Conservation (phyloP, 352 stramenopile genomes). For the Pythium insidiosum region DNA sequence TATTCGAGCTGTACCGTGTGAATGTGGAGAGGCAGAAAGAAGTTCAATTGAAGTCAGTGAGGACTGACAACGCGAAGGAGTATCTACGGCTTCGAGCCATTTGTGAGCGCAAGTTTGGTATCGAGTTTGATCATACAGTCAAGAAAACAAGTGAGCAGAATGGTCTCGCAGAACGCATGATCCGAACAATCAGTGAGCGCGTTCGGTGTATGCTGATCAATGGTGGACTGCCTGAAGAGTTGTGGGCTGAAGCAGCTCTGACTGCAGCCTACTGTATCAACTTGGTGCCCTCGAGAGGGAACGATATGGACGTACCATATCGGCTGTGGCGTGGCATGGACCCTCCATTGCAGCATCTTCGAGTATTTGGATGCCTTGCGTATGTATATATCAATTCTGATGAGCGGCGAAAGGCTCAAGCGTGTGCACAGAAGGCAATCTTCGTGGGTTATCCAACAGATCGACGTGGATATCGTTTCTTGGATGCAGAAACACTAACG, state of each 20-base stretch:
- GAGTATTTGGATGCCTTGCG: conserved; percentile 1
- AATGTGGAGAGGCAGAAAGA: conserved; percentile 7
- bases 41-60: conserved; percentile 11
- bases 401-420: conserved; percentile 1
- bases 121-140: conserved; percentile 7
- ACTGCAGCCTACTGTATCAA: conserved; percentile 12
- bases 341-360: too few relatives aligned
- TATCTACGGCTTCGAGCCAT: not conserved
- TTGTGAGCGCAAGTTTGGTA: conserved; percentile 7
- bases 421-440: conserved; percentile 1
- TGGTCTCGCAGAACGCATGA: conserved; percentile 5
- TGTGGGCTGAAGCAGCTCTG: conserved; percentile 12
- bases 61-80: conserved; percentile 8
- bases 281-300: conserved; percentile 1
- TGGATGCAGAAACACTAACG: not conserved
- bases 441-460: conserved; percentile 4
- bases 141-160: conserved; percentile 16
- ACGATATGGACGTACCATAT: conserved; percentile 10
- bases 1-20: conserved; percentile 5
- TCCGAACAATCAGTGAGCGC: not conserved
- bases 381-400: conserved; percentile 5
- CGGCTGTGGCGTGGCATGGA: too few relatives aligned
- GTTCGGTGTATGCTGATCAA: not conserved
- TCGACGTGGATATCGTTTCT: not conserved
- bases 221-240: conserved; percentile 3